A percentile compares a stretch with the other conserved stretches of the same genome.
phyloP scores from a whole-genome alignment of 2,329 filamentous ascomycete genomes.

The Bipolaris cookei region DNA sequence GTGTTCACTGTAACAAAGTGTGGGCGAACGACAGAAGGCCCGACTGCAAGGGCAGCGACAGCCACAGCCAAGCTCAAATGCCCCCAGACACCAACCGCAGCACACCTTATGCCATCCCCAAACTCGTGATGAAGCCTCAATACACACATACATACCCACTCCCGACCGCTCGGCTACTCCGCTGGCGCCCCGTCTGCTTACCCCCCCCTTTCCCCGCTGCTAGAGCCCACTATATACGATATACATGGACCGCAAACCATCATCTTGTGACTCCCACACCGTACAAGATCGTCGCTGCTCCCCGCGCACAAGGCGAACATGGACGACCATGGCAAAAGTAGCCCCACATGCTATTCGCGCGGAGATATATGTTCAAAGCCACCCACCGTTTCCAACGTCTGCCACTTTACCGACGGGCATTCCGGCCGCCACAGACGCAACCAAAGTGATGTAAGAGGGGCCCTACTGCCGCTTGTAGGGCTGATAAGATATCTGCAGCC shows the following conservation, averaged over 20 bases:
- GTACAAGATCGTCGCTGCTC: neutral
- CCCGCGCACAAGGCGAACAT: neutral
- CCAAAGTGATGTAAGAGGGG: neutral
- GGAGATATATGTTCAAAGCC: neutral
- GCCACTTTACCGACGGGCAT: neutral
- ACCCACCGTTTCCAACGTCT: neutral
- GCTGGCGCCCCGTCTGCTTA: neutral
- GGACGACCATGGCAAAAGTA: neutral
- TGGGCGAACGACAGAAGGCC: neutral
- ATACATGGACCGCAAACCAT: neutral
- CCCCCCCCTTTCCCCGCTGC: neutral
- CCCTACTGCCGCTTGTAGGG: neutral
- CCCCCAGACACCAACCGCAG: constrained; percentile 1
- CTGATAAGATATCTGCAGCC: neutral
- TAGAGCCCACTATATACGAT: neutral
- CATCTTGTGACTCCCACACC: constrained; percentile 1
- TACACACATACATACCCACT: neutral
- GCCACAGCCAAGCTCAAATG: constrained; percentile 5
- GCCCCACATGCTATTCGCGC: neutral
- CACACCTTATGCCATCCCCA: neutral
- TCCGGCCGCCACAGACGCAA: neutral
- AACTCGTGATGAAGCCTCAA: neutral
- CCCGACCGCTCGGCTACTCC: neutral
- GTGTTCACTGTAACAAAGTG: neutral
- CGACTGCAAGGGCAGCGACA: constrained; percentile 6